A percentile compares a stretch with the other conserved stretches of the same genome.
Evolutionary conservation across 1,284 basidiomycete genomes (phyloP).

Genomic region (Ustilago curta): DNA sequence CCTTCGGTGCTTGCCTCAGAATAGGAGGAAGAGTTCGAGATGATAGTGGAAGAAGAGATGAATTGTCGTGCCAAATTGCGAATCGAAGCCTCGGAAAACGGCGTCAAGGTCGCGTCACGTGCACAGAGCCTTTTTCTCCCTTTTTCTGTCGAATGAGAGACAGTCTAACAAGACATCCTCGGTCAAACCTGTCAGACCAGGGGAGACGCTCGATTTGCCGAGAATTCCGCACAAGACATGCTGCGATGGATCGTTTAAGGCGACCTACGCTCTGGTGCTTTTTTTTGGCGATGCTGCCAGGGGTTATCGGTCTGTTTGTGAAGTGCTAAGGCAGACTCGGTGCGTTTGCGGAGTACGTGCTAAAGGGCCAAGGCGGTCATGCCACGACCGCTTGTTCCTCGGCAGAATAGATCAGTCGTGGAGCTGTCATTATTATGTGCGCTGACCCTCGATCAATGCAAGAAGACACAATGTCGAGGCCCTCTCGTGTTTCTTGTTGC

Average conservation of each 20-base stretch:
- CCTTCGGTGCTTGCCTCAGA: not conserved
- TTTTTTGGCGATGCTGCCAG: too few species aligned
- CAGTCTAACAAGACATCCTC: not conserved
- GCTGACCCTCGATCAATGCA: too few species aligned
- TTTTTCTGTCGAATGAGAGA: not conserved
- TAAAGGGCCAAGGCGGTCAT: not conserved
- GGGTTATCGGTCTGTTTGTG: too few species aligned
- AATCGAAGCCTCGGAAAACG: slow-evolving; percentile 2
- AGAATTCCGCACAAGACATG: not conserved
- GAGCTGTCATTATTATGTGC: too few species aligned
- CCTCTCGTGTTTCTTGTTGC: too few species aligned
- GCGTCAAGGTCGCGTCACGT: slow-evolving; percentile 1
- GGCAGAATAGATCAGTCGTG: not conserved
- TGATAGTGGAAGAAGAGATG: slow-evolving; percentile 1
- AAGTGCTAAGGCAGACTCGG: not conserved
- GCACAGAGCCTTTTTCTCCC: not conserved
- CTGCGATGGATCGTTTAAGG: not conserved
- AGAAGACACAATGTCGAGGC: too few species aligned
- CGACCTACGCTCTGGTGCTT: not conserved
- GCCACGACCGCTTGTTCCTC: not conserved
- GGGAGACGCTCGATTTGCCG: not conserved
- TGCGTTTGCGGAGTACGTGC: slow-evolving; percentile 1
- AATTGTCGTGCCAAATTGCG: not conserved
- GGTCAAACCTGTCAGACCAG: not conserved
- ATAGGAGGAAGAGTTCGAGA: not conserved